phyloP scores from a whole-genome alignment of 2,329 filamentous ascomycete species.

The Hypoxylon sp. region DNA sequence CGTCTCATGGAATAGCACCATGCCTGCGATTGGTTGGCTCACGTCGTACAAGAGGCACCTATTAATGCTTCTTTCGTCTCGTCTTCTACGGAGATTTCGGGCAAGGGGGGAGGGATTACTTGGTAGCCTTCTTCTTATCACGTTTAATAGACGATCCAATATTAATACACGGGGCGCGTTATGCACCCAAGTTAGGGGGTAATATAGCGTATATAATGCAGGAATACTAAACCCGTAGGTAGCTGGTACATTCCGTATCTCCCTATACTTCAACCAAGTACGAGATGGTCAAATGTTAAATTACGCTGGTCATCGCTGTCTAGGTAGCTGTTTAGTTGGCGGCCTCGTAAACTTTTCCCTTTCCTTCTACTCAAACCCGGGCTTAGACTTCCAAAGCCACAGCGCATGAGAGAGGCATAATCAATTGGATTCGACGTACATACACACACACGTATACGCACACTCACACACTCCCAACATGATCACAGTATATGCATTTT shows the following conservation, averaged over 20 bases:
- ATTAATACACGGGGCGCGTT: conserved; percentile 40
- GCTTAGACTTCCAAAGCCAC: conserved; percentile 39
- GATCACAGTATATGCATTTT: conserved; percentile 11
- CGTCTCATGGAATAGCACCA: conserved; percentile 25
- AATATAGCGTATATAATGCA: conserved; percentile 6
- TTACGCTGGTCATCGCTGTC: conserved; percentile 30
- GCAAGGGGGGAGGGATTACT: conserved; percentile 12
- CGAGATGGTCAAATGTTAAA: conserved; percentile 39
- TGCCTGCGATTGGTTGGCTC: conserved; percentile 32
- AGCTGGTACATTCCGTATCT: conserved; percentile 28
- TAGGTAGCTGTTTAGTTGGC: conserved; percentile 22
- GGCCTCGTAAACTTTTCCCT: conserved; percentile 31
- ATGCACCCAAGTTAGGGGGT: conserved; percentile 29
- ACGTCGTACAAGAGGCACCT: conserved; percentile 31
- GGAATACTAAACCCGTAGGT: conserved; percentile 30
- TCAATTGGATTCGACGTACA: conserved; percentile 19
- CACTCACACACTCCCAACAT: conserved; percentile 3
- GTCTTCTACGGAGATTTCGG: conserved; percentile 38
- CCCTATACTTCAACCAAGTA: conserved; percentile 31
- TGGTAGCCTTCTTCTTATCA: conserved; percentile 30
- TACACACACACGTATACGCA: conserved; percentile 2
- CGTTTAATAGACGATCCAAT: conserved; percentile 37
- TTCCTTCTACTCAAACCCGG: conserved; percentile 9
- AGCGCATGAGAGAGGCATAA: conserved; percentile 23
- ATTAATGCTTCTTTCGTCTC: conserved; percentile 37